Evolutionary conservation across 2,329 filamentous ascomycete genomes (phyloP), one percentile per base, ranked within the genome.

Genomic region (Colletotrichum theobromicola): DNA sequence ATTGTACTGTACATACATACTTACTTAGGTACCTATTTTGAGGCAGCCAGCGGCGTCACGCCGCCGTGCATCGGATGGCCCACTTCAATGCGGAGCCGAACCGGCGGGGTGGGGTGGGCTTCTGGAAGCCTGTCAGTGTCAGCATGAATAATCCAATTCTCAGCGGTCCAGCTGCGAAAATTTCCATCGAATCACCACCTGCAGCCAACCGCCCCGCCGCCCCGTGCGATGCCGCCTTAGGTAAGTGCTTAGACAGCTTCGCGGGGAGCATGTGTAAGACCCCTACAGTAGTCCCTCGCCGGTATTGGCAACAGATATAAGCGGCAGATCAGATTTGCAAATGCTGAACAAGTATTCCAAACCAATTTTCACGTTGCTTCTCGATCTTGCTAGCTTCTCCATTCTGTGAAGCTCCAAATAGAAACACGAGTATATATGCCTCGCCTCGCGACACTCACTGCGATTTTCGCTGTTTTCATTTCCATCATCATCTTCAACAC

Each of bases 371-470:
- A 68, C 10, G 63, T 15, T 53, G 35, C 15, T 77, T 78, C 77
- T 75, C 66, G 70, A 76, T 15, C 32, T 12, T 68, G 55, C 77
- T 53, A 77, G 66, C 26, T 34, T 37, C 9, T 62, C 10, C 32
- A 26, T 58, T 4, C 1, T 32, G 16, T 2, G 42, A 50, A 42
- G 13, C 4, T 15, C 21, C 15, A 37, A 4, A n/a, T 1, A 24
- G 37, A 7, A 21, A 28, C 2, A 3, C 24, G 50, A 72, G 78
- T 84, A 85, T 85, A 85, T 83, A 86, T 86, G 84, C 79, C 78
- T 76, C 84, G 82, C 60, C 76, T 82, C 78, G 75, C 79, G 75
- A 76, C 80, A 73, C 69, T 80, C 61, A 74, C 78, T 79, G 82
- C 82, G 72, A 79, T 84, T 81, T 79, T 85, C 64, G 79, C 83